A percentile compares a stretch with the other conserved stretches of the same genome.
phyloP scores from a whole-genome alignment of 805 yeast species.

The Barnettozyma californica region DNA sequence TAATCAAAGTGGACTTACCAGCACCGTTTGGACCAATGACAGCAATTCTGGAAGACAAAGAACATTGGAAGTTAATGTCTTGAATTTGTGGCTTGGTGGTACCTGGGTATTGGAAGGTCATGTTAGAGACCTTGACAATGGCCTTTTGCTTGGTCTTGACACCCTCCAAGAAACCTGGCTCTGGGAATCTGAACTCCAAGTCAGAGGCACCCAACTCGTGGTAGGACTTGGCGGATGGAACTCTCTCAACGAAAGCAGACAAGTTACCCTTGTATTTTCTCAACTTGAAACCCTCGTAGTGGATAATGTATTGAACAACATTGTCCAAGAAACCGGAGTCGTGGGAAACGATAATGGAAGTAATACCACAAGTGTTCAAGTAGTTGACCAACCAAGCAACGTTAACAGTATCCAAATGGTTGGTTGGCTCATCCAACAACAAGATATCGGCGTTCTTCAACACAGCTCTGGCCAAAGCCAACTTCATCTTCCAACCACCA shows the following conservation, averaged over 20 bases:
- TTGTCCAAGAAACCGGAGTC: slow-evolving; percentile 99
- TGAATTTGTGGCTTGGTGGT: slow-evolving; percentile 90
- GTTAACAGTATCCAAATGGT: slow-evolving; percentile 99
- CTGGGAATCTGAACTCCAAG: slow-evolving; percentile 96
- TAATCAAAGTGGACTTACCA: slow-evolving; percentile 98
- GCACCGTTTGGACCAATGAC: slow-evolving; percentile 99
- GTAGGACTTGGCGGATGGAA: slow-evolving; percentile 98
- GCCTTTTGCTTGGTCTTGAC: slow-evolving; percentile 99
- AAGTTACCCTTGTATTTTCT: slow-evolving; percentile 99
- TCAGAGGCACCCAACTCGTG: slow-evolving; percentile 98
- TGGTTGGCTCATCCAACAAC: slow-evolving; percentile 98
- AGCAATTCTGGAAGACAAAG: slow-evolving; percentile 98
- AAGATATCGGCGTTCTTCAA: slow-evolving; percentile 96
- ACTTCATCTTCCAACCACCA: slow-evolving; percentile 99
- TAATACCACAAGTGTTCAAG: slow-evolving; percentile 97
- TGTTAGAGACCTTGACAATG: slow-evolving; percentile 94
- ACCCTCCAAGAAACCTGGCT: slow-evolving; percentile 99
- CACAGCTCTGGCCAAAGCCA: slow-evolving; percentile 99
- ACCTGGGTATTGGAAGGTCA: slow-evolving; percentile 99
- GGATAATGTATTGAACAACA: slow-evolving; percentile 96
- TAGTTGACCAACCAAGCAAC: slow-evolving; percentile 99
- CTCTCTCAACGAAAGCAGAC: slow-evolving; percentile 96
- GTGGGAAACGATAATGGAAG: slow-evolving; percentile 98
- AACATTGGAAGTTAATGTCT: slow-evolving; percentile 96
- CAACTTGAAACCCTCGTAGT: slow-evolving; percentile 99